Conservation (phyloP, 805 yeast genomes). For the Starmerella kuoi region DNA sequence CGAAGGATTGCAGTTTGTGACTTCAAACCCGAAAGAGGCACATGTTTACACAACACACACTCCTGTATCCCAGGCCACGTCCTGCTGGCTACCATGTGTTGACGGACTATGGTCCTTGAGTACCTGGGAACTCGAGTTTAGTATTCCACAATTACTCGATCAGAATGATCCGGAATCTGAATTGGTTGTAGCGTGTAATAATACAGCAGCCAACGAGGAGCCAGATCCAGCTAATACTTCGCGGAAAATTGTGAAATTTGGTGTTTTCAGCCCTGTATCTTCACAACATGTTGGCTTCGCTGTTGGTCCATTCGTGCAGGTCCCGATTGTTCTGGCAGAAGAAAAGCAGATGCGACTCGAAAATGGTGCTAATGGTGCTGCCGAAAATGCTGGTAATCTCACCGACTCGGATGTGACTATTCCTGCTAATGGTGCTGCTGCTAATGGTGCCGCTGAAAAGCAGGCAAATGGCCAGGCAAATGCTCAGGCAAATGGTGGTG, state of each 20-base stretch:
- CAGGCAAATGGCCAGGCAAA: background rate
- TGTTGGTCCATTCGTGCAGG: constrained; percentile 69
- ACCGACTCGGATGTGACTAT: background rate
- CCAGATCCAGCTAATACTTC: constrained; percentile 66
- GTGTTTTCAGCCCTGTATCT: constrained; percentile 69
- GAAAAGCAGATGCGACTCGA: constrained; percentile 2
- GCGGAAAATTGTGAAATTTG: constrained; percentile 63
- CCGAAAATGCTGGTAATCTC: background rate
- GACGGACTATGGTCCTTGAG: constrained; percentile 79
- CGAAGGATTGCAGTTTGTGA: constrained; percentile 47
- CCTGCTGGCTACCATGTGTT: constrained; percentile 97
- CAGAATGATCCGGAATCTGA: constrained; percentile 22
- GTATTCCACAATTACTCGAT: constrained; percentile 60
- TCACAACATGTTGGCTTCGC: constrained; percentile 96
- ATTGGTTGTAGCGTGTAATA: constrained; percentile 34
- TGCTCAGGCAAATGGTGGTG: background rate
- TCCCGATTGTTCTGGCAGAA: constrained; percentile 32
- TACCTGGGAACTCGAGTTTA: constrained; percentile 85
- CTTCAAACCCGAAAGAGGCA: constrained; percentile 37
- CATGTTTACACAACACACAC: constrained; percentile 77
- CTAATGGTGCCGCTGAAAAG: background rate
- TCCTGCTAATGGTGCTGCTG: background rate
- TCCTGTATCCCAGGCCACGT: constrained; percentile 66
- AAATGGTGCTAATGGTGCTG: background rate
- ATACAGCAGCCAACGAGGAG: constrained; percentile 38